A percentile compares a stretch with the other conserved stretches of the same genome.
phyloP scores from a whole-genome alignment of 2,329 filamentous ascomycete species.

The Erysiphe pulchra region DNA sequence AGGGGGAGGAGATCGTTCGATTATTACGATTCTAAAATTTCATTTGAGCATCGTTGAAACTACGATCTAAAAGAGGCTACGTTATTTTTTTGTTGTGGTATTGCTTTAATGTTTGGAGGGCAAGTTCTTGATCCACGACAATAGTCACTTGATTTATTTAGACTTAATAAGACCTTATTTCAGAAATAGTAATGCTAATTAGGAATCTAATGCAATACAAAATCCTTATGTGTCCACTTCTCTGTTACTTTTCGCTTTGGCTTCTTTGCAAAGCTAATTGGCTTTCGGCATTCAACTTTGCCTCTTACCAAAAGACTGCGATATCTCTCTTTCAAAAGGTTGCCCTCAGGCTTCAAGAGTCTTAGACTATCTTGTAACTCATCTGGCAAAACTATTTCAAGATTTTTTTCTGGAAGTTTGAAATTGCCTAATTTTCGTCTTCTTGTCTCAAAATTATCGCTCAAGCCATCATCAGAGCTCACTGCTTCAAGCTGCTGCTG shows the following conservation, averaged over 20 bases:
- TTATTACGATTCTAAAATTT: too few relatives aligned
- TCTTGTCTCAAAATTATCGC: slow-evolving; percentile 37
- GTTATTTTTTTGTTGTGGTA: too few relatives aligned
- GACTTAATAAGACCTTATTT: too few relatives aligned
- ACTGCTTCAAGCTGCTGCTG: slow-evolving; percentile 19
- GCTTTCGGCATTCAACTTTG: slow-evolving; percentile 62
- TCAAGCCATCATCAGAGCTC: slow-evolving; percentile 25
- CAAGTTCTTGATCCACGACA: too few relatives aligned
- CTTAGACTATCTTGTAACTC: slow-evolving; percentile 62
- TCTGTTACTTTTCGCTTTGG: slow-evolving; percentile 60
- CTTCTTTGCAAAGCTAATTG: slow-evolving; percentile 60
- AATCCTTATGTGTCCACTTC: slow-evolving; percentile 98
- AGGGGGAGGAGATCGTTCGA: too few relatives aligned
- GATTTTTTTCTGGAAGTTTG: slow-evolving; percentile 48
- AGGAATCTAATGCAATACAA: slow-evolving; percentile 18
- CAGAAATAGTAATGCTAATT: too few relatives aligned
- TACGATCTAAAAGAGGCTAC: too few relatives aligned
- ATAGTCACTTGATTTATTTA: too few relatives aligned
- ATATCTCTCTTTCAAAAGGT: slow-evolving; percentile 76
- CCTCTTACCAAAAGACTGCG: slow-evolving; percentile 69
- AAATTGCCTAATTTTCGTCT: slow-evolving; percentile 49
- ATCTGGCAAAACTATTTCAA: slow-evolving; percentile 62
- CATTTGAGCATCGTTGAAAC: too few relatives aligned
- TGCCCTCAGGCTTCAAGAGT: slow-evolving; percentile 81
- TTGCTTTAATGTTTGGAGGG: too few relatives aligned